Evolutionary conservation across 1,284 basidiomycete genomes (phyloP).

Genomic region (Neotropicomus parvogracilis): DNA sequence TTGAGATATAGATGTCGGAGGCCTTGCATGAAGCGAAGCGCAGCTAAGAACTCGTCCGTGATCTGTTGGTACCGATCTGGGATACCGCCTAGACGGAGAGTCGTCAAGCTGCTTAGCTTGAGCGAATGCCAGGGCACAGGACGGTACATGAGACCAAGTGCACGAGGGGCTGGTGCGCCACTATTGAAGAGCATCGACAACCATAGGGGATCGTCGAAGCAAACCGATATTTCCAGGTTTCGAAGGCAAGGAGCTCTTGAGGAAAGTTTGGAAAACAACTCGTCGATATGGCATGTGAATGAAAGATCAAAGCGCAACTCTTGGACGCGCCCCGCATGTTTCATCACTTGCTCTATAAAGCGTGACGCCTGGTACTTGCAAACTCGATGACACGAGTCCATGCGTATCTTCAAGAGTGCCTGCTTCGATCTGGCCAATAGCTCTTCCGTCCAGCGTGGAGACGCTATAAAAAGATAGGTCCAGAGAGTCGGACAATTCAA

Average conservation of each 20-base stretch:
- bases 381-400: too few relatives aligned
- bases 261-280: slow-evolving; percentile 5
- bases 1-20: too few relatives aligned
- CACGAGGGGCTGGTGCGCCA: too few relatives aligned
- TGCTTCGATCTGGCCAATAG: slow-evolving; percentile 35
- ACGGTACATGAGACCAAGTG: too few relatives aligned
- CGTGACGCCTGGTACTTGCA: not conserved
- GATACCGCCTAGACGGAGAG: too few relatives aligned
- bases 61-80: too few relatives aligned
- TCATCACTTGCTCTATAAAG: slow-evolving; percentile 15
- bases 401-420: slow-evolving; percentile 23
- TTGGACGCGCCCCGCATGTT: slow-evolving; percentile 18
- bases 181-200: too few relatives aligned
- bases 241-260: slow-evolving; percentile 5
- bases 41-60: too few relatives aligned
- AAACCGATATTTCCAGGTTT: not conserved
- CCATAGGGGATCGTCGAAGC: too few relatives aligned
- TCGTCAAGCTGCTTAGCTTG: too few relatives aligned
- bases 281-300: not conserved
- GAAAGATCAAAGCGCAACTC: slow-evolving; percentile 10
- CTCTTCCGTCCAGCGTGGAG: slow-evolving; percentile 27
- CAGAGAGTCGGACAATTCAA: not conserved
- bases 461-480: slow-evolving; percentile 19
- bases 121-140: too few relatives aligned
- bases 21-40: too few relatives aligned